Evolutionary conservation across 2,329 filamentous ascomycete genomes (phyloP).

Genomic region (Diaporthe vaccinii): DNA sequence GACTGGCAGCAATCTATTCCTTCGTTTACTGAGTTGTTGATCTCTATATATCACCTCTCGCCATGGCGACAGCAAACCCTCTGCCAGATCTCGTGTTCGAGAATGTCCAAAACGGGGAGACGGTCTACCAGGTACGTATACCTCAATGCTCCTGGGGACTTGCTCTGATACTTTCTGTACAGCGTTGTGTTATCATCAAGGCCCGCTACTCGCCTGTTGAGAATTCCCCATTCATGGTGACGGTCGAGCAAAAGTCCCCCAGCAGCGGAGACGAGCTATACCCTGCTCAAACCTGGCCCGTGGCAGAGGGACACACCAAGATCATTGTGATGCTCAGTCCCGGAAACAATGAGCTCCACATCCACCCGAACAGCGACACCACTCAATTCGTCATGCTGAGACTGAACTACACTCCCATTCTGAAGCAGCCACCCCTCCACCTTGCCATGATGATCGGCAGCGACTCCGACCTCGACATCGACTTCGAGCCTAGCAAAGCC

Average conservation of each 20-base stretch:
- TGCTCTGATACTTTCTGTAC: neutral
- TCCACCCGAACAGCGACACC: neutral
- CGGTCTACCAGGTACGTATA: neutral
- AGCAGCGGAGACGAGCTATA: neutral
- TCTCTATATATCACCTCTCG: neutral
- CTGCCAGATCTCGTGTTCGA: neutral
- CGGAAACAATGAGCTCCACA: neutral
- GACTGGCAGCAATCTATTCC: no score
- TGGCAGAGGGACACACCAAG: neutral
- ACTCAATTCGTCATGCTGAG: neutral
- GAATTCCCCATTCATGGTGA: neutral
- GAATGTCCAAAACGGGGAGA: neutral
- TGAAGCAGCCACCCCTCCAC: neutral
- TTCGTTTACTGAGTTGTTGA: no score
- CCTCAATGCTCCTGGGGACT: rapidly evolving
- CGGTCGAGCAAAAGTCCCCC: neutral
- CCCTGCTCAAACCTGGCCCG: neutral
- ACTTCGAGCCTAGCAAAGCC: neutral
- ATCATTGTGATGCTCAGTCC: neutral
- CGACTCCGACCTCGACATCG: neutral
- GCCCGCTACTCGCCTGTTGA: neutral
- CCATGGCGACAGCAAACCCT: neutral
- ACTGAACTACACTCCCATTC: neutral
- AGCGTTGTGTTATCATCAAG: conserved; percentile 2
- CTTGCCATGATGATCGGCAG: neutral